Conservation (phyloP, 2,329 filamentous ascomycete species). For the Fusarium humuli region DNA sequence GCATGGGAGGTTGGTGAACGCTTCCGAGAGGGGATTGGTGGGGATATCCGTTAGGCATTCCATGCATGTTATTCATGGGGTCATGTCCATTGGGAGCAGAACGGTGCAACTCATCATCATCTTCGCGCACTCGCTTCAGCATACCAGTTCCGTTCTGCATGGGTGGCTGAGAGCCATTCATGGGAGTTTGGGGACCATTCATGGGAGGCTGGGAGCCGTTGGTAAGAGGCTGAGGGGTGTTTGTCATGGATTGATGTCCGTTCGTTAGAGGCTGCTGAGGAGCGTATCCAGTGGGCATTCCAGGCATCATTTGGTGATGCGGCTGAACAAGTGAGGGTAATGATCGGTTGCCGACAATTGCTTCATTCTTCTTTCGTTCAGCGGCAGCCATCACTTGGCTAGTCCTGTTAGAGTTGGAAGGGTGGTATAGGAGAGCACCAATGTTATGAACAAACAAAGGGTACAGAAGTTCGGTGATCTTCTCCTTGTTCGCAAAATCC, state of each 20-base stretch:
- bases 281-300: conserved; percentile 20
- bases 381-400: conserved; percentile 89
- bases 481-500: conserved; percentile 99
- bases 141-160: conserved; percentile 72
- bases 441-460: conserved; percentile 98
- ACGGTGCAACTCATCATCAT: conserved; percentile 71
- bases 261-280: conserved; percentile 21
- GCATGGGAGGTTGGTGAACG: conserved; percentile 49
- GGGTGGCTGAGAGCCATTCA: conserved; percentile 28
- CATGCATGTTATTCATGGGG: conserved; percentile 69
- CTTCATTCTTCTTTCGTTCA: conserved; percentile 80
- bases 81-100: conserved; percentile 77
- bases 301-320: conserved; percentile 51
- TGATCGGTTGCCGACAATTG: conserved; percentile 65
- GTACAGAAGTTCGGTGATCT: conserved; percentile 95
- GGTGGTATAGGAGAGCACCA: conserved; percentile 91
- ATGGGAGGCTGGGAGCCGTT: conserved; percentile 35
- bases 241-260: conserved; percentile 19
- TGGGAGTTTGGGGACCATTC: conserved; percentile 21
- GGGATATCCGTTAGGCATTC: conserved; percentile 72
- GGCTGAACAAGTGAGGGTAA: conserved; percentile 75
- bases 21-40: conserved; percentile 62
- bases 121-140: conserved; percentile 64
- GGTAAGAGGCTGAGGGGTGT: conserved; percentile 20
- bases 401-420: conserved; percentile 84